Evolutionary conservation across 1,284 basidiomycete species (phyloP).

Genomic region (Trichosporon coremiiforme): DNA sequence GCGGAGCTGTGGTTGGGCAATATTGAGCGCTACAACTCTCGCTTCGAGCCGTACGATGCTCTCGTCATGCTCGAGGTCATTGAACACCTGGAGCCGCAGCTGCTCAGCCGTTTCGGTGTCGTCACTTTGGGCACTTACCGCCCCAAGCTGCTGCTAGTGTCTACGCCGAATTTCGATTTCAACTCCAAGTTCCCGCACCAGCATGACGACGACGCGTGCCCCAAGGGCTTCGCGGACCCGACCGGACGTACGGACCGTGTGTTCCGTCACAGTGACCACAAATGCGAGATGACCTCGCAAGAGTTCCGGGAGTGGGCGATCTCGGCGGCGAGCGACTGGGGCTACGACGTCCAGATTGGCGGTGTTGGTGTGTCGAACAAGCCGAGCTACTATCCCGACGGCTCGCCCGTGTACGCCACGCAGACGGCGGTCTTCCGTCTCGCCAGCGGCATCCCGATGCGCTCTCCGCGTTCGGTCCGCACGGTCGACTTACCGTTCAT

Average conservation of each 20-base stretch:
- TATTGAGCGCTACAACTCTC: slow-evolving; percentile 72
- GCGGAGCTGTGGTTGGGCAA: slow-evolving; percentile 80
- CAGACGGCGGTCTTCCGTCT: slow-evolving; percentile 70
- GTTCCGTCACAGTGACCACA: slow-evolving; percentile 77
- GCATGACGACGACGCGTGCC: slow-evolving; percentile 54
- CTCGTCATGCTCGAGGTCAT: slow-evolving; percentile 89
- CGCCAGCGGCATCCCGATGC: slow-evolving; percentile 46
- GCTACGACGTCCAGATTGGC: slow-evolving; percentile 57
- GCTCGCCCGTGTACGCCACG: slow-evolving; percentile 62
- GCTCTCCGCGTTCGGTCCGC: slow-evolving; percentile 55
- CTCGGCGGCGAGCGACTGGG: slow-evolving; percentile 68
- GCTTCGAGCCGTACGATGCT: slow-evolving; percentile 73
- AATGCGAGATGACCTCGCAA: slow-evolving; percentile 84
- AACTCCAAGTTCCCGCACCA: slow-evolving; percentile 80
- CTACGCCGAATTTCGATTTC: slow-evolving; percentile 74
- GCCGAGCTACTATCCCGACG: slow-evolving; percentile 54
- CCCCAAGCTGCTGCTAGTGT: slow-evolving; percentile 76
- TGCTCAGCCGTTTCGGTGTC: slow-evolving; percentile 76
- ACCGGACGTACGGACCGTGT: slow-evolving; percentile 66
- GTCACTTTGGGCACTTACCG: slow-evolving; percentile 79
- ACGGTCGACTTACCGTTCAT: slow-evolving; percentile 54
- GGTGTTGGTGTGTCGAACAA: slow-evolving; percentile 54
- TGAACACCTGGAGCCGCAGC: slow-evolving; percentile 75
- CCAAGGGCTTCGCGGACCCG: slow-evolving; percentile 70
- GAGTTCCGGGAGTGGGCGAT: slow-evolving; percentile 75